A percentile compares a stretch with the other conserved stretches of the same genome.
These are phyloP conservation scores for Xylaria scruposa DNA, from an alignment of 495 filamentous ascomycete genomes.

Conservation along the genomic window DNA sequence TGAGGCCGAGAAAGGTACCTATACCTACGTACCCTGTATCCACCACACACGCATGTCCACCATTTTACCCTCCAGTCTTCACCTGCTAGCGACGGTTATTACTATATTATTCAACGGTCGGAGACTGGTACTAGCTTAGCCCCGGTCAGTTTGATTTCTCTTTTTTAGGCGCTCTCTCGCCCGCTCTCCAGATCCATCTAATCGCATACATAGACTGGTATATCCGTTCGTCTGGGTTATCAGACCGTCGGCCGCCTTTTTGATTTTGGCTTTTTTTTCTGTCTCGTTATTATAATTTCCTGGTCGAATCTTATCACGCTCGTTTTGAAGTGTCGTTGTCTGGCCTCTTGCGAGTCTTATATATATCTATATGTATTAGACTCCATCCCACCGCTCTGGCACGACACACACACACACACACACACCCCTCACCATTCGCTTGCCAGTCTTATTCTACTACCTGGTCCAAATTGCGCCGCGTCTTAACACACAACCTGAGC, in stretches of 20 bases:
- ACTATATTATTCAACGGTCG: slow-evolving; percentile 26
- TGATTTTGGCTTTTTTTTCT: neutral
- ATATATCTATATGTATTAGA: slow-evolving; percentile 9
- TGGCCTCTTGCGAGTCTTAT: neutral
- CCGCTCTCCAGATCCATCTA: slow-evolving; percentile 10
- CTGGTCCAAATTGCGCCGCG: slow-evolving; percentile 5
- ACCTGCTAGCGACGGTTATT: slow-evolving; percentile 21
- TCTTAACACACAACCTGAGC: neutral
- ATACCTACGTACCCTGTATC: slow-evolving; percentile 13
- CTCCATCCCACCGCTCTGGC: slow-evolving; percentile 3
- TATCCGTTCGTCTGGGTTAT: slow-evolving; percentile 8
- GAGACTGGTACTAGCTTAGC: slow-evolving; percentile 10
- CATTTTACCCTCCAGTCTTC: slow-evolving; percentile 14
- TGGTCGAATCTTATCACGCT: slow-evolving; percentile 5
- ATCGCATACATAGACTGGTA: slow-evolving; percentile 14
- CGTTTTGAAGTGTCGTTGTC: neutral
- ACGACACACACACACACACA: neutral
- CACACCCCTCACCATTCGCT: slow-evolving; percentile 20
- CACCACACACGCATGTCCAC: slow-evolving; percentile 22
- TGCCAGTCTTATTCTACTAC: slow-evolving; percentile 9
- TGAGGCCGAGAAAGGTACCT: slow-evolving; percentile 6
- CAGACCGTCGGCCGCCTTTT: slow-evolving; percentile 9
- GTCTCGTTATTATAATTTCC: neutral
- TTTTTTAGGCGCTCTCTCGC: slow-evolving; percentile 7
- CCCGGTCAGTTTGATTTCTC: slow-evolving; percentile 15